A percentile compares a stretch with the other conserved stretches of the same genome.
These are phyloP conservation scores for Beta vulgaris DNA, from an alignment of 148 eudicot species.

Conservation along the genomic window DNA sequence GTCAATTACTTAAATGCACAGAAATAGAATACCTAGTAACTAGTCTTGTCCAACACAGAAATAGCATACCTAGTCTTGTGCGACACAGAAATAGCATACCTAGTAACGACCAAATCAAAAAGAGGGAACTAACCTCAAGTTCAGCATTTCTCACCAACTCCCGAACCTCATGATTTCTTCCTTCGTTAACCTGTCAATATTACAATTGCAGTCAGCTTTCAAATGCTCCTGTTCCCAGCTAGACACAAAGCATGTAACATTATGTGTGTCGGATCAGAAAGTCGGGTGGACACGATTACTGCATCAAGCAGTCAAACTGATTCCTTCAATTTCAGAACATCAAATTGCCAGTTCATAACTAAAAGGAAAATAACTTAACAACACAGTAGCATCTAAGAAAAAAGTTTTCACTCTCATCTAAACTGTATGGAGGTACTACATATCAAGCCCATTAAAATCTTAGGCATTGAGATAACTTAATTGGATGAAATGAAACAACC, in stretches of 20 bases:
- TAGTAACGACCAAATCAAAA: conserved; percentile 8
- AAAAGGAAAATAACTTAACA: no score
- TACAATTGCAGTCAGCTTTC: conserved; percentile 14
- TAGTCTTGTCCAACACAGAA: no score
- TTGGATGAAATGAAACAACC: no score
- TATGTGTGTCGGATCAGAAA: no score
- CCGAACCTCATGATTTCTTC: conserved; percentile 96
- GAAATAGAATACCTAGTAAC: no score
- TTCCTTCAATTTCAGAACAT: no score
- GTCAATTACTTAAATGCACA: no score
- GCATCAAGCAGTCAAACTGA: no score
- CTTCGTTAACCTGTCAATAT: conserved; percentile 82
- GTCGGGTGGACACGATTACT: no score
- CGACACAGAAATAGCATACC: conserved; percentile 2
- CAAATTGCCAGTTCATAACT: no score
- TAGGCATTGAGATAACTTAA: no score
- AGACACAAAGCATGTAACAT: neutral
- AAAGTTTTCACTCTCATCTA: neutral
- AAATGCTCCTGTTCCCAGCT: neutral
- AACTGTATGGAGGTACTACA: neutral
- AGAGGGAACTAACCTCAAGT: conserved; percentile 61
- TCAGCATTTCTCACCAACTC: conserved; percentile 94
- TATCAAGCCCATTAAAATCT: neutral
- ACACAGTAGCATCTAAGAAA: neutral
- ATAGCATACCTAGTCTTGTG: no score